Conservation (phyloP, 805 yeast species). For the Myxozyma neotropica region DNA sequence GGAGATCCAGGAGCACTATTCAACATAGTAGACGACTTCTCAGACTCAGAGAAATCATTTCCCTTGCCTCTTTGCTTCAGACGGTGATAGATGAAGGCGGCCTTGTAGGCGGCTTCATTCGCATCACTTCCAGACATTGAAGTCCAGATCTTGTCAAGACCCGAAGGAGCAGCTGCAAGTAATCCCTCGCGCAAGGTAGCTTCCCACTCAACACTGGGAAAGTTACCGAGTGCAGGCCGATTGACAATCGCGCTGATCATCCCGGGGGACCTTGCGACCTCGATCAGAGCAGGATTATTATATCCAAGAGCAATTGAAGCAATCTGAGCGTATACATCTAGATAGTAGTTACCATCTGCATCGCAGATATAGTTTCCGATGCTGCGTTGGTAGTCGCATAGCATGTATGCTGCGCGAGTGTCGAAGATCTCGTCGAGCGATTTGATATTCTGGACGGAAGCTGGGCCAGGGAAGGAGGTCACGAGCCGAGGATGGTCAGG, state of each 20-base stretch:
- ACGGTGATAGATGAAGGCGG: slow-evolving; percentile 82
- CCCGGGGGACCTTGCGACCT: slow-evolving; percentile 68
- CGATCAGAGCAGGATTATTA: slow-evolving; percentile 75
- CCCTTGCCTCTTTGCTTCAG: slow-evolving; percentile 59
- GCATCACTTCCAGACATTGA: slow-evolving; percentile 87
- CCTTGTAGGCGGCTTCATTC: slow-evolving; percentile 85
- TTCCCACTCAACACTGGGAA: slow-evolving; percentile 67
- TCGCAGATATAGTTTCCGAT: slow-evolving; percentile 79
- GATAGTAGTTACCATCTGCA: slow-evolving; percentile 72
- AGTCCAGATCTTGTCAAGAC: slow-evolving; percentile 73
- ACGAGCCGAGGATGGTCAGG: slow-evolving; percentile 68
- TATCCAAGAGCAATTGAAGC: slow-evolving; percentile 85
- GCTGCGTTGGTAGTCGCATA: slow-evolving; percentile 75
- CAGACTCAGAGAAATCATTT: slow-evolving; percentile 66
- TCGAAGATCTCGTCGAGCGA: slow-evolving; percentile 66
- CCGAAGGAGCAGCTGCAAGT: slow-evolving; percentile 75
- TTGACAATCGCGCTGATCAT: slow-evolving; percentile 74
- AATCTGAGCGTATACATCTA: slow-evolving; percentile 81
- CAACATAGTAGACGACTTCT: slow-evolving; percentile 71
- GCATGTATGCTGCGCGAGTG: slow-evolving; percentile 70
- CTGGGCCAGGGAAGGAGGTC: slow-evolving; percentile 68
- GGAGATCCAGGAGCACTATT: slow-evolving; percentile 80
- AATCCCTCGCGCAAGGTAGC: slow-evolving; percentile 56
- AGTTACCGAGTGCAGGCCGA: slow-evolving; percentile 84
- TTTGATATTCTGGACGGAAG: slow-evolving; percentile 13